Evolutionary conservation across 2,329 filamentous ascomycete genomes (phyloP).

Genomic region (Allantophomopsis cytisporea): DNA sequence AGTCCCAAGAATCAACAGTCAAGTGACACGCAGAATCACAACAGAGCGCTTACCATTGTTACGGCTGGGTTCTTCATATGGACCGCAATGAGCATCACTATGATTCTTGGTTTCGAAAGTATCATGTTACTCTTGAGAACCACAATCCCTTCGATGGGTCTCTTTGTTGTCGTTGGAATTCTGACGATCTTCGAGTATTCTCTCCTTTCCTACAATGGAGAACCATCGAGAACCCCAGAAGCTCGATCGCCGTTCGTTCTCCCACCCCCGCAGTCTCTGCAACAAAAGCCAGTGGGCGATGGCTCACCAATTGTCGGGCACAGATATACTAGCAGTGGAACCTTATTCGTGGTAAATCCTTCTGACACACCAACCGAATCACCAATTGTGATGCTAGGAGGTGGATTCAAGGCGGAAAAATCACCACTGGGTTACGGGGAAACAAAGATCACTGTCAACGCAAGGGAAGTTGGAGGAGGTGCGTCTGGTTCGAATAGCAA

Average conservation of each 20-base stretch:
- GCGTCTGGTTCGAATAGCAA: neutral
- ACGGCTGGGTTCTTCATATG: conserved; percentile 15
- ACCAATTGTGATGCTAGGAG: neutral
- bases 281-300: conserved; percentile 9
- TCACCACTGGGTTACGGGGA: neutral
- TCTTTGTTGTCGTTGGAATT: conserved; percentile 14
- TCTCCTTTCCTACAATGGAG: neutral
- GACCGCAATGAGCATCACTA: conserved; percentile 17
- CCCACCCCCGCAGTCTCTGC: conserved; percentile 10
- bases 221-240: conserved; percentile 12
- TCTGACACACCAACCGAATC: conserved; percentile 13
- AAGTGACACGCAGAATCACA: conserved; percentile 8
- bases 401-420: neutral
- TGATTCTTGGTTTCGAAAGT: conserved; percentile 15
- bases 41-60: conserved; percentile 11
- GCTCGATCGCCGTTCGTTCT: conserved; percentile 17
- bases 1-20: conserved; percentile 6
- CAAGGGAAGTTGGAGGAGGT: neutral
- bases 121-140: conserved; percentile 16
- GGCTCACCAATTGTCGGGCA: conserved; percentile 13
- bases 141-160: conserved; percentile 15
- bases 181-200: conserved; percentile 9
- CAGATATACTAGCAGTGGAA: conserved; percentile 11
- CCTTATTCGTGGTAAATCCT: conserved; percentile 17
- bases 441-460: neutral